These are phyloP conservation scores for Trichoderma oligosporum DNA, from an alignment of 2,329 filamentous ascomycete genomes.

Conservation along the genomic window DNA sequence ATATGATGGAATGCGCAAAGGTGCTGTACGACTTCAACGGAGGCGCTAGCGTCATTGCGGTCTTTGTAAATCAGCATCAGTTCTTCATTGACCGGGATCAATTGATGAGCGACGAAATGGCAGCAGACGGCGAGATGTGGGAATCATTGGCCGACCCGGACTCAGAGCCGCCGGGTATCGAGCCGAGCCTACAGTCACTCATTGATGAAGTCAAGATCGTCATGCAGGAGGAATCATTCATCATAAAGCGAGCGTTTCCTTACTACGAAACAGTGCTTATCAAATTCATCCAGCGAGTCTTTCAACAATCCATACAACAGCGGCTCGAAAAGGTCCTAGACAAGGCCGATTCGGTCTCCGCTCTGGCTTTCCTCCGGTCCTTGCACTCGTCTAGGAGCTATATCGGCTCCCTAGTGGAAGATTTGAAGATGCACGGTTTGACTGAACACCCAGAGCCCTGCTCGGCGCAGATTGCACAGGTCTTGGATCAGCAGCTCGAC, in stretches of 20 bases:
- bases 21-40: conserved; percentile 95
- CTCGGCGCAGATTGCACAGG: conserved; percentile 78
- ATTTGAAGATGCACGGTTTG: conserved; percentile 87
- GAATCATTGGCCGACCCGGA: conserved; percentile 93
- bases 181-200: conserved; percentile 85
- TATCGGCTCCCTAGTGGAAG: conserved; percentile 82
- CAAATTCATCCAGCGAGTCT: conserved; percentile 91
- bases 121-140: conserved; percentile 73
- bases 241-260: conserved; percentile 94
- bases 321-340: conserved; percentile 92
- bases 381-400: conserved; percentile 88
- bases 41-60: conserved; percentile 87
- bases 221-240: conserved; percentile 93
- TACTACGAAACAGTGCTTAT: conserved; percentile 91
- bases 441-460: conserved; percentile 93
- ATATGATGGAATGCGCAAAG: conserved; percentile 95
- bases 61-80: conserved; percentile 98
- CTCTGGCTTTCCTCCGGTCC: conserved; percentile 84
- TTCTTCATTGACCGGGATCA: conserved; percentile 98
- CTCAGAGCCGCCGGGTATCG: conserved; percentile 83
- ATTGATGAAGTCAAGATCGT: conserved; percentile 93
- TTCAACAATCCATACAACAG: conserved; percentile 97
- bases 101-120: conserved; percentile 80
- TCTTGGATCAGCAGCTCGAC: conserved; percentile 68
- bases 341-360: conserved; percentile 88